phyloP scores from a whole-genome alignment of 2,329 filamentous ascomycete species.

The Colletotrichum sp. region DNA sequence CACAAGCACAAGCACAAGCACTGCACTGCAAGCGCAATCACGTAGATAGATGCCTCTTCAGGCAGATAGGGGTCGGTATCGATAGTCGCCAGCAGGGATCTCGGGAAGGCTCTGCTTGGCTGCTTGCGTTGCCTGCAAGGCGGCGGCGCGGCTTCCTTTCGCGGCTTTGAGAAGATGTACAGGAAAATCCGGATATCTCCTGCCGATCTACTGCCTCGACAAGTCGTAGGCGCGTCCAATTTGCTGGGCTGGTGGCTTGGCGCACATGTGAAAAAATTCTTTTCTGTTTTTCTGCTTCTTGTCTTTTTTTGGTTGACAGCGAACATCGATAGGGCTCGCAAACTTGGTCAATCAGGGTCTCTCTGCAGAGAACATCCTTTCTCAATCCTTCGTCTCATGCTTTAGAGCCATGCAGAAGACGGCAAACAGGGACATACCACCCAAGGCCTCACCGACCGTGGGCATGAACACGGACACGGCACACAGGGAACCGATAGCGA shows the following conservation, averaged over 20 bases:
- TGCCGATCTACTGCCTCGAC: constrained; percentile 9
- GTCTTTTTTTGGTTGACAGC: background rate
- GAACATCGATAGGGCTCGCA: background rate
- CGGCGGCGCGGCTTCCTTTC: background rate
- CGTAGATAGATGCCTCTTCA: background rate
- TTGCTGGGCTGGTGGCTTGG: background rate
- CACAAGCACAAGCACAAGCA: background rate
- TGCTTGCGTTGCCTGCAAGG: background rate
- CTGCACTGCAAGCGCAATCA: background rate
- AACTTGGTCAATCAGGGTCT: background rate
- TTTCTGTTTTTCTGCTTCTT: background rate
- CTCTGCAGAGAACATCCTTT: background rate
- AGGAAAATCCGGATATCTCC: constrained; percentile 8
- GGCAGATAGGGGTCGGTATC: constrained; percentile 6
- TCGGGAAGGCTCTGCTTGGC: background rate
- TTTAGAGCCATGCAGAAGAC: background rate
- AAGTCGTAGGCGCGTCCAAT: background rate
- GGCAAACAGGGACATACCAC: background rate
- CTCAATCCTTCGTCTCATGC: background rate
- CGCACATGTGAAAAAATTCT: constrained; percentile 18
- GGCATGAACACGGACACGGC: background rate
- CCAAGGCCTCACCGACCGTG: background rate
- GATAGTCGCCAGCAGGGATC: constrained; percentile 5
- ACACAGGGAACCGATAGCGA: background rate
- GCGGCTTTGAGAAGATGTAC: background rate